Evolutionary conservation across 148 eudicot genomes (phyloP).

Genomic region (Hydrangea macrophylla): DNA sequence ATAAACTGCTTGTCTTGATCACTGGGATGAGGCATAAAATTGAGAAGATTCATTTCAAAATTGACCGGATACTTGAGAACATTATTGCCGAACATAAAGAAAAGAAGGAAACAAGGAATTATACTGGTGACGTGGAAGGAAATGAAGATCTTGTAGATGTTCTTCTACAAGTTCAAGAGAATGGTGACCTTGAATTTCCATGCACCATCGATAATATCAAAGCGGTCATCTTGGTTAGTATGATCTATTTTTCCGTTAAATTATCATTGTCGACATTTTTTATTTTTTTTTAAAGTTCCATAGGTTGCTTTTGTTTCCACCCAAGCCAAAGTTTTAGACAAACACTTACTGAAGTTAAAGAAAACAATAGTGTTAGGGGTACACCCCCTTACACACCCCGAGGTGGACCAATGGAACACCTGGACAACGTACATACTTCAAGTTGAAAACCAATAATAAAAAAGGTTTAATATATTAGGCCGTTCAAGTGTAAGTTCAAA

Average conservation of each 20-base stretch:
- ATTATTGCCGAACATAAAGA: slow-evolving; percentile 38
- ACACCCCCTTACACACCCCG: too few relatives aligned
- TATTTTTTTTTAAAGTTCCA: too few relatives aligned
- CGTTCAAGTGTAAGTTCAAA: too few relatives aligned
- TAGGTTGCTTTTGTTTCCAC: too few relatives aligned
- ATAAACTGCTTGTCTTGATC: slow-evolving; percentile 15
- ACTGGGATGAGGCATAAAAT: slow-evolving; percentile 20
- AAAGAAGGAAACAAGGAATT: background rate
- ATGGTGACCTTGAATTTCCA: slow-evolving; percentile 25
- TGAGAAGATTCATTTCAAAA: slow-evolving; percentile 1
- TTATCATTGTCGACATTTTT: background rate
- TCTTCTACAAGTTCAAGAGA: slow-evolving; percentile 22
- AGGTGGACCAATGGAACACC: too few relatives aligned
- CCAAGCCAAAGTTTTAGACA: too few relatives aligned
- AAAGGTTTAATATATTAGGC: too few relatives aligned
- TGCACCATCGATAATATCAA: slow-evolving; percentile 24
- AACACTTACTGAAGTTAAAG: too few relatives aligned
- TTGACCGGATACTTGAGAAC: slow-evolving; percentile 19
- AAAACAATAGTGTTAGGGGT: too few relatives aligned
- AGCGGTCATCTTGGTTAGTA: slow-evolving; percentile 24
- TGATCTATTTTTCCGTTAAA: too few relatives aligned
- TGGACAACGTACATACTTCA: too few relatives aligned
- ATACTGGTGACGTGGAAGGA: background rate
- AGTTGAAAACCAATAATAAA: too few relatives aligned
- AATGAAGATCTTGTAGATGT: slow-evolving; percentile 29